A percentile compares a stretch with the other conserved stretches of the same genome.
Conservation (phyloP, 2,329 filamentous ascomycete species). For the Boeremia exigua region DNA sequence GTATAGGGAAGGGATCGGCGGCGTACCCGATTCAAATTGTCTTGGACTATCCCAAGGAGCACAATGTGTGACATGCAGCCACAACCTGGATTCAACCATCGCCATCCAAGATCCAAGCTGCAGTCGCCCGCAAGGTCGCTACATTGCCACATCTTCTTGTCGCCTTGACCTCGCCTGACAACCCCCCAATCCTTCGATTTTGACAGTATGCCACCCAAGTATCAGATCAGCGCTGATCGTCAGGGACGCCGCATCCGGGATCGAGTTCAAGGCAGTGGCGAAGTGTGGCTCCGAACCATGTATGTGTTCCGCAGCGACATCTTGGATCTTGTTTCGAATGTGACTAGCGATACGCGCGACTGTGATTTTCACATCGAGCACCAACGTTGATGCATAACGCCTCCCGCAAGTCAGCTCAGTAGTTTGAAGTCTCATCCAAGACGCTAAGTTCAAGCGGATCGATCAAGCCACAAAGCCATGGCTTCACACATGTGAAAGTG, state of each 20-base stretch:
- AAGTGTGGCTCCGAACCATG: conserved; percentile 1
- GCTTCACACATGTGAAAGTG: background rate
- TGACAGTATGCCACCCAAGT: background rate
- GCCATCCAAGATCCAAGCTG: background rate
- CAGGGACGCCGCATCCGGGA: conserved; percentile 6
- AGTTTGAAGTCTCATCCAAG: background rate
- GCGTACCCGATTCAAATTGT: conserved; percentile 6
- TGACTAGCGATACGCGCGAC: background rate
- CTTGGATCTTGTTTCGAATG: background rate
- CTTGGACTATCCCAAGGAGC: background rate
- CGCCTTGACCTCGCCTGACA: conserved; percentile 1
- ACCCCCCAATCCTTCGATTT: background rate
- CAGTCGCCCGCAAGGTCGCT: background rate
- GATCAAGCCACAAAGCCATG: background rate
- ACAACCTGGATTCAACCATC: background rate
- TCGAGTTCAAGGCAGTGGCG: conserved; percentile 8
- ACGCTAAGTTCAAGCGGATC: background rate
- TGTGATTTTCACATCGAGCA: background rate
- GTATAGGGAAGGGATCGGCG: conserved; percentile 6
- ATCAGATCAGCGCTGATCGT: conserved; percentile 5
- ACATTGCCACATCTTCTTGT: background rate
- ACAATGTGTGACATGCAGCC: background rate
- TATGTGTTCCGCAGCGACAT: background rate
- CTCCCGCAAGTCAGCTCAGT: background rate
- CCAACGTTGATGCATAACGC: background rate